Evolutionary conservation across 192 early-diverging fungal species (phyloP), one percentile per base, ranked within the genome.

Genomic region (Coemansia biformis): DNA sequence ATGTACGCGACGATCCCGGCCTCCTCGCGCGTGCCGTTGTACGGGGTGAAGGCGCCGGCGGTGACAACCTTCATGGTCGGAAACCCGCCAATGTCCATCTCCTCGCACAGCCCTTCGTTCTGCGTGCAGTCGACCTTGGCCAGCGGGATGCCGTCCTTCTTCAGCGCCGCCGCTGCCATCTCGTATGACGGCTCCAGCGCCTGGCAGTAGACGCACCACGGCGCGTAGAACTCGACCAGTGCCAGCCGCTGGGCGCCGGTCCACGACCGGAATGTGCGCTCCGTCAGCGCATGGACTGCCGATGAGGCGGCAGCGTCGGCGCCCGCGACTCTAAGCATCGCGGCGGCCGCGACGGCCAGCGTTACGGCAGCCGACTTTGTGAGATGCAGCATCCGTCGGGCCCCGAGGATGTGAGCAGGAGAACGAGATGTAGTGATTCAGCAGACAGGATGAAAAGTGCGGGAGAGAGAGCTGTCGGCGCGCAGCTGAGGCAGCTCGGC

Each of bases 81-180:
- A 77, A 86, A 96, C 31, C 93, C 95, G 48, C 74, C 44, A 38
- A 98, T 75, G 13, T 80, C 83, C 38, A 86, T 63, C 36, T 87
- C 79, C 32, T 82, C 76, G 74, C 95, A 98, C 30, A 92, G 51
- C 14, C 79, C 78, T 21, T 76, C 61, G 51, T 96, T 84, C n/a
- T 74, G 79, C 4, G 89, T 93, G 79, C 95, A 98, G 76, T 98
- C 94, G 10, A 98, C 90, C 70, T 97, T 94, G 62, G 91, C 93
- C 49, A 98, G 54, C 29, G 81, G 76, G 49, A 93, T 81, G 15
- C 66, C 72, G 37, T 77, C 66, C 17, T 74, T 53, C 77, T 92
- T 89, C 55, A 98, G 78, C 38, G 72, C 52, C 15, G 84, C 83
- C 45, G 93, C 95, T 43, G 95, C 93, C 34, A 66, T 68, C 63